Evolutionary conservation across 139 green algal genomes (phyloP).

Genomic region (Penium margaritaceum): DNA sequence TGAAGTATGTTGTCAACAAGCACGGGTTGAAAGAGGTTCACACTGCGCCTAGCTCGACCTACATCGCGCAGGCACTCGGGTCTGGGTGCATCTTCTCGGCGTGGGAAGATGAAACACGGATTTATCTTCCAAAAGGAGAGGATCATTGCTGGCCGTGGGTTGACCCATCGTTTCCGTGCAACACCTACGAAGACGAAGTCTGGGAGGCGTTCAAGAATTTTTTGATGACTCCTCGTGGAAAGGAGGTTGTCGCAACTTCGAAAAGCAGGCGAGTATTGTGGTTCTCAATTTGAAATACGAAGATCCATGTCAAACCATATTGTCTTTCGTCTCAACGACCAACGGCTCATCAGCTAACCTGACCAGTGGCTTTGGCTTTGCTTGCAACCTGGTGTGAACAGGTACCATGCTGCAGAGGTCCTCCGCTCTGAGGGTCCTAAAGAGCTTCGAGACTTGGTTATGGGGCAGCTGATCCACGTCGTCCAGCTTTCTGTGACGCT

Average conservation of each 20-base stretch:
- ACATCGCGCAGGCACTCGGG: background rate
- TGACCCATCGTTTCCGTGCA: background rate
- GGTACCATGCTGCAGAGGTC: constrained; percentile 6
- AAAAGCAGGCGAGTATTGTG: background rate
- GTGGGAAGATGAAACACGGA: background rate
- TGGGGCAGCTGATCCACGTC: constrained; percentile 8
- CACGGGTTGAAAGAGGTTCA: background rate
- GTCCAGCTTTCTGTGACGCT: constrained; percentile 5
- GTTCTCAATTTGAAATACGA: background rate
- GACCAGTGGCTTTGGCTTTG: background rate
- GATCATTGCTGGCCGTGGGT: background rate
- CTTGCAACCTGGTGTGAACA: no score
- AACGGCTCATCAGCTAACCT: background rate
- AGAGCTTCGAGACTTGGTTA: background rate
- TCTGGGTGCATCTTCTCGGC: background rate
- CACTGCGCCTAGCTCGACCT: background rate
- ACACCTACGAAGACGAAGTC: background rate
- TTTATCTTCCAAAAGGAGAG: background rate
- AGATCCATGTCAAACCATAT: background rate
- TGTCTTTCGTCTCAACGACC: background rate
- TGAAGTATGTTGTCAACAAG: background rate
- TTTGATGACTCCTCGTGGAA: background rate
- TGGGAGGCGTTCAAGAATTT: background rate
- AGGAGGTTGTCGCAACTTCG: background rate
- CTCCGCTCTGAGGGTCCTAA: background rate